Evolutionary conservation across 495 filamentous ascomycete genomes (phyloP).

Genomic region (Astrocystis sublimbata): DNA sequence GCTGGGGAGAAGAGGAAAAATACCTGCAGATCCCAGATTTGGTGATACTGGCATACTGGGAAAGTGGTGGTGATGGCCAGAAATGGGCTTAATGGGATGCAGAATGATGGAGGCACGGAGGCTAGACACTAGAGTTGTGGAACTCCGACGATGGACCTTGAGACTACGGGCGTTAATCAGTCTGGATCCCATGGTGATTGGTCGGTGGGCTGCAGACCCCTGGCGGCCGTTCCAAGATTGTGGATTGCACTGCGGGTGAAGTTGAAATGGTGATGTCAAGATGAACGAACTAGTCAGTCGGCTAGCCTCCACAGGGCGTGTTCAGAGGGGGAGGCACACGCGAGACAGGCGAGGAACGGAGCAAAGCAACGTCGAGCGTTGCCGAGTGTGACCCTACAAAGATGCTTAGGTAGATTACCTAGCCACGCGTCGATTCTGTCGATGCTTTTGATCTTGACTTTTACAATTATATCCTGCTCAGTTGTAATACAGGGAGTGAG

Average conservation of each 20-base stretch:
- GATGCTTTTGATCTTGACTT: no score
- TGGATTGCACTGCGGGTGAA: background rate
- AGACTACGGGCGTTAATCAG: background rate
- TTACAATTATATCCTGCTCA: no score
- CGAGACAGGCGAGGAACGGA: no score
- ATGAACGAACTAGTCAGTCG: background rate
- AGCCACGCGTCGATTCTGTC: no score
- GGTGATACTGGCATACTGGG: background rate
- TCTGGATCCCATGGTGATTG: slow-evolving; percentile 3
- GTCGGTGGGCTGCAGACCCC: background rate
- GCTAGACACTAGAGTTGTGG: background rate
- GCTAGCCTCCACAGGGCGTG: no score
- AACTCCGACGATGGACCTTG: background rate
- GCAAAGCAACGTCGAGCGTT: no score
- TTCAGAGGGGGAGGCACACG: no score
- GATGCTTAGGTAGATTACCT: no score
- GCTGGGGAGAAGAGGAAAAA: background rate
- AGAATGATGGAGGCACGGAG: background rate
- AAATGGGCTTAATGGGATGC: no score
- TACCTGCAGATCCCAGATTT: slow-evolving; percentile 5
- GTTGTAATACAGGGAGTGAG: no score
- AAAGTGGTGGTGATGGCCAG: slow-evolving; percentile 10
- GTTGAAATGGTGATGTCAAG: slow-evolving; percentile 1
- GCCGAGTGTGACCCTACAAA: no score
- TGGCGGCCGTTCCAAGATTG: background rate